Conservation (phyloP, 352 stramenopile species). For the Phytophthora tubulina region DNA sequence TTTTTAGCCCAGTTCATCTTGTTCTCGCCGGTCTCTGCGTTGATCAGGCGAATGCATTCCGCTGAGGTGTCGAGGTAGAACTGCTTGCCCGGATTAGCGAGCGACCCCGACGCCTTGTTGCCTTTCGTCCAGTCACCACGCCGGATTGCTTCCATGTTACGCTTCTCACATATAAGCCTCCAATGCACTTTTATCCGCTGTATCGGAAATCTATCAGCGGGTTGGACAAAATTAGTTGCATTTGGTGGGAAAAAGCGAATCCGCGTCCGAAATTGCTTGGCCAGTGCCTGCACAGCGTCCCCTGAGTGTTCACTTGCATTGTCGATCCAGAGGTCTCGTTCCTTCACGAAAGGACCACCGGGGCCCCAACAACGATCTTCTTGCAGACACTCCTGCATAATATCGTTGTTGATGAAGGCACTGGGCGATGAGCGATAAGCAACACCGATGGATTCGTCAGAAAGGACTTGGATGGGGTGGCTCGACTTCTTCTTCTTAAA, state of each 20-base stretch:
- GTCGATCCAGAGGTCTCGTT: background rate
- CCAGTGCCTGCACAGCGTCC: background rate
- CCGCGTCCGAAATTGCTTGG: background rate
- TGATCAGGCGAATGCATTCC: background rate
- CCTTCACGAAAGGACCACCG: background rate
- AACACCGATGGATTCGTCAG: background rate
- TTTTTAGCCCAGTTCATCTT: background rate
- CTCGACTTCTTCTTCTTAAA: constrained; percentile 19
- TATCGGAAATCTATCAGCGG: background rate
- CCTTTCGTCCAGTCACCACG: background rate
- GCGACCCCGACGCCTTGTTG: background rate
- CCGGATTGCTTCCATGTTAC: background rate
- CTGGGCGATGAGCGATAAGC: constrained; percentile 1
- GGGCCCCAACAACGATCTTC: constrained; percentile 1
- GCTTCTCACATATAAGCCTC: background rate
- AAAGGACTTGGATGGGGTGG: constrained; percentile 14
- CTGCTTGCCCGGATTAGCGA: background rate
- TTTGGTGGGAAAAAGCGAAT: background rate
- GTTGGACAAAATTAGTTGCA: background rate
- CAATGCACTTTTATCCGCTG: background rate
- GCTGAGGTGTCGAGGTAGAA: background rate
- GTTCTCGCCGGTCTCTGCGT: background rate
- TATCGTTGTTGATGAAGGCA: constrained; percentile 9
- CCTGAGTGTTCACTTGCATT: background rate
- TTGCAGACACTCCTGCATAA: background rate